Conservation (phyloP, 352 stramenopile species). For the Phytopythium delawarense region DNA sequence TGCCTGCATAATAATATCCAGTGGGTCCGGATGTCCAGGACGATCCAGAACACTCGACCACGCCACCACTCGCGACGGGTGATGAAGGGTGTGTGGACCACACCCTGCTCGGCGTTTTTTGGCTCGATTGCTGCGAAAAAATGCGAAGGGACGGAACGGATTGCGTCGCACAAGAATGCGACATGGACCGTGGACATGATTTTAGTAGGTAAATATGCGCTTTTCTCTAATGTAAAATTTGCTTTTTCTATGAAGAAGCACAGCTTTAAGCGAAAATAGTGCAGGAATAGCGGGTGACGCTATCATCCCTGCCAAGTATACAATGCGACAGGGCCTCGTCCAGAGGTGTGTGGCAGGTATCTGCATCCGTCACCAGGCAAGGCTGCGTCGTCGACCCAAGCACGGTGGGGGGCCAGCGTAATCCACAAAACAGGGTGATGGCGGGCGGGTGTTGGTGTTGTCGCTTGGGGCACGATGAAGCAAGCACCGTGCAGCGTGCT, state of each 20-base stretch:
- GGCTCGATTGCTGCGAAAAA: not conserved
- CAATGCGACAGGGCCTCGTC: not conserved
- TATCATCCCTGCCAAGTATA: not conserved
- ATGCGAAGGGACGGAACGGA: not conserved
- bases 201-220: not conserved
- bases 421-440: not conserved
- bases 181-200: not conserved
- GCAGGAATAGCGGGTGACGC: not conserved
- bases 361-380: not conserved
- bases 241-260: not conserved
- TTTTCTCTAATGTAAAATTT: not conserved
- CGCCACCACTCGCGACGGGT: not conserved
- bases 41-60: not conserved
- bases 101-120: not conserved
- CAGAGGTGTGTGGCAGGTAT: no score
- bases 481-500: no score
- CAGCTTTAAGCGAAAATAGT: not conserved
- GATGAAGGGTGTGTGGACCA: not conserved
- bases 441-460: not conserved
- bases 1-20: not conserved
- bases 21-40: constrained; percentile 4
- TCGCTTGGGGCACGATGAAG: not conserved
- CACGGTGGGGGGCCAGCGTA: not conserved
- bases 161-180: not conserved
- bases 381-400: not conserved